Conservation (phyloP, 805 yeast genomes). For the Yarrowia alimentaria region DNA sequence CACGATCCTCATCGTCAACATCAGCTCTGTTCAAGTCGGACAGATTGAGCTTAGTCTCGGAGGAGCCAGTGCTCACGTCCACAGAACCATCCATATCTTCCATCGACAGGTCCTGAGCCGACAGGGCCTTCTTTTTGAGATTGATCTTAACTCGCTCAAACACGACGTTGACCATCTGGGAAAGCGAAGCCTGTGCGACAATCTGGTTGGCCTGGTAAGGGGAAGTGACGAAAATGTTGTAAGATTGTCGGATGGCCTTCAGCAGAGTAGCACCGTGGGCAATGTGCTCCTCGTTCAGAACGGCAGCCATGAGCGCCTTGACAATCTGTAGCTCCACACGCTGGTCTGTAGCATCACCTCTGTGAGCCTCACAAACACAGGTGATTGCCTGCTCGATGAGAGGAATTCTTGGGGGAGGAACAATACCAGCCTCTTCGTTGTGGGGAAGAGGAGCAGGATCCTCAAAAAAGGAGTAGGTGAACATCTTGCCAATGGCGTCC, state of each 20-base stretch:
- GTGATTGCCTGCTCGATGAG: slow-evolving; percentile 80
- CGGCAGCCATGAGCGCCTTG: slow-evolving; percentile 85
- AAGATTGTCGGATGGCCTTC: slow-evolving; percentile 89
- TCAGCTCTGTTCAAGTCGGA: slow-evolving; percentile 35
- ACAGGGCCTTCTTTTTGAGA: slow-evolving; percentile 31
- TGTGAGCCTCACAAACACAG: slow-evolving; percentile 79
- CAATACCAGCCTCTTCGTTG: slow-evolving; percentile 45
- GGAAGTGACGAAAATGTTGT: slow-evolving; percentile 86
- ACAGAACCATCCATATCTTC: slow-evolving; percentile 4
- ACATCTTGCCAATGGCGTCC: slow-evolving; percentile 82
- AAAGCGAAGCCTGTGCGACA: slow-evolving; percentile 90
- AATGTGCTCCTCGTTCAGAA: slow-evolving; percentile 72
- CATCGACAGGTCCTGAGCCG: neutral
- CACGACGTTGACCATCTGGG: slow-evolving; percentile 82
- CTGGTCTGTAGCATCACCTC: slow-evolving; percentile 89
- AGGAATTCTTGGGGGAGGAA: slow-evolving; percentile 54
- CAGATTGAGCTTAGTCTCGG: slow-evolving; percentile 37
- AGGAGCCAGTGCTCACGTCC: neutral
- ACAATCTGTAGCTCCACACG: slow-evolving; percentile 88
- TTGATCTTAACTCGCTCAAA: slow-evolving; percentile 65
- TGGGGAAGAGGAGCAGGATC: slow-evolving; percentile 38
- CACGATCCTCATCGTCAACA: slow-evolving; percentile 36
- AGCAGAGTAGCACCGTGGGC: slow-evolving; percentile 87
- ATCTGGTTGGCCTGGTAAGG: slow-evolving; percentile 81
- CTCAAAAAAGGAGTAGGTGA: slow-evolving; percentile 78